Evolutionary conservation across 1,284 basidiomycete genomes (phyloP).

Genomic region (Psilocybe mexicana): DNA sequence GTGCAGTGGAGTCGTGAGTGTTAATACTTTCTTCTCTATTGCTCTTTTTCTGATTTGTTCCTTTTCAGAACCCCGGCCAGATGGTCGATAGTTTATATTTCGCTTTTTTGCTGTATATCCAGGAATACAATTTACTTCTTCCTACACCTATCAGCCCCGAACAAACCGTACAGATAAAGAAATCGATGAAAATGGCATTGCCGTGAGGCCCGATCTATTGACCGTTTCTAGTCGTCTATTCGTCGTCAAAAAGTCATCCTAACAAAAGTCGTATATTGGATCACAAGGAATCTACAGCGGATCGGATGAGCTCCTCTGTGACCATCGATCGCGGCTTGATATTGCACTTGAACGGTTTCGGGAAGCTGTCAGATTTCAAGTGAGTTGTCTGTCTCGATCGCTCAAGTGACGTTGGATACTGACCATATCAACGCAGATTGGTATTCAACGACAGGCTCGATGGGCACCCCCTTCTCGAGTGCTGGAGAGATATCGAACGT

Average conservation of each 20-base stretch:
- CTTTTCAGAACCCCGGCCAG: conserved; percentile 37
- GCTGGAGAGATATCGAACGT: conserved; percentile 27
- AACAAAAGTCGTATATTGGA: too few relatives aligned
- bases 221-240: too few relatives aligned
- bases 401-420: conserved; percentile 7
- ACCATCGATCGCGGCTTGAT: conserved; percentile 27
- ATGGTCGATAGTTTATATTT: conserved; percentile 15
- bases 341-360: conserved; percentile 26
- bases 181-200: background rate
- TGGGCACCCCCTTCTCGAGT: conserved; percentile 21
- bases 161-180: background rate
- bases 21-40: background rate
- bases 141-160: background rate
- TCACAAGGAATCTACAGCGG: conserved; percentile 15
- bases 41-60: conserved; percentile 7
- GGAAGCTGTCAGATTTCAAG: conserved; percentile 16
- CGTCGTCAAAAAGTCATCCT: too few relatives aligned
- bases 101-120: conserved; percentile 10
- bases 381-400: background rate
- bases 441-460: conserved; percentile 25
- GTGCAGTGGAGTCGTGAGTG: conserved; percentile 88
- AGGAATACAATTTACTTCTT: background rate
- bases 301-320: conserved; percentile 18
- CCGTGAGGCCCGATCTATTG: background rate
- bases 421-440: conserved; percentile 24